Base-by-base conservation (phyloP, 352 stramenopile species). In the Globisporangium spinosum region DNA sequence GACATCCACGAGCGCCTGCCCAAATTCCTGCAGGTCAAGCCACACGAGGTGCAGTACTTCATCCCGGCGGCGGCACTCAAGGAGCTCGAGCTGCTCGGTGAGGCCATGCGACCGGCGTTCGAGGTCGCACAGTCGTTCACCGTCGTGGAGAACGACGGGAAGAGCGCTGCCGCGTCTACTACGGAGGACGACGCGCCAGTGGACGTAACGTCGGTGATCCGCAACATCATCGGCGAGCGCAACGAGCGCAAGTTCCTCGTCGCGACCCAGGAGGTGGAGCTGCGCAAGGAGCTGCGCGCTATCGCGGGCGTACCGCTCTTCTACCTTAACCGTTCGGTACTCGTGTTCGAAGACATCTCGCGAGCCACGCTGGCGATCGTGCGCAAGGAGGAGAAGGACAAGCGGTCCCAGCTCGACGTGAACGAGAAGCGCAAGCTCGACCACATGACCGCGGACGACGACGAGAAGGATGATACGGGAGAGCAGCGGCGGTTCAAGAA, bases 301-400 rank as follows among this genome's bases (percentile, higher is more conserved):
- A 75, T 94, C 23, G 78, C 85, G 1, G 88, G 88, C 57, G 86
- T 94, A 55, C 88, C 88, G 58, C 80, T 95, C n/a, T 71, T 95
- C 51, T 95, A 95, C 75, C 67, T 95, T 22, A 95, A 95, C 72
- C 86, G 88, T 34, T 94, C 88, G 4, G 86, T 94, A 72, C 76
- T 95, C 20, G 88, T 95, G 66, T 95, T 95, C 64, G 88, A 95
- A 67, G 84, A 94, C 63, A 91, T 94, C 45, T 93, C 83, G 38
- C 70, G 76, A 10, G 83, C 86, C 3, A 95, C 88, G 60, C 70
- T 95, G 25, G 77, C 82, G 27, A 94, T 95, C 70, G 85, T 92
- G 43, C 85, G 87, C 3, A 78, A 93, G 62, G 79, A 94, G 35
- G 87, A 95, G 60, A 89, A 90, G 56, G 70, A 69, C 53, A 91